Base-by-base conservation (phyloP, 306 rosid species). In the Prunus salicina region DNA sequence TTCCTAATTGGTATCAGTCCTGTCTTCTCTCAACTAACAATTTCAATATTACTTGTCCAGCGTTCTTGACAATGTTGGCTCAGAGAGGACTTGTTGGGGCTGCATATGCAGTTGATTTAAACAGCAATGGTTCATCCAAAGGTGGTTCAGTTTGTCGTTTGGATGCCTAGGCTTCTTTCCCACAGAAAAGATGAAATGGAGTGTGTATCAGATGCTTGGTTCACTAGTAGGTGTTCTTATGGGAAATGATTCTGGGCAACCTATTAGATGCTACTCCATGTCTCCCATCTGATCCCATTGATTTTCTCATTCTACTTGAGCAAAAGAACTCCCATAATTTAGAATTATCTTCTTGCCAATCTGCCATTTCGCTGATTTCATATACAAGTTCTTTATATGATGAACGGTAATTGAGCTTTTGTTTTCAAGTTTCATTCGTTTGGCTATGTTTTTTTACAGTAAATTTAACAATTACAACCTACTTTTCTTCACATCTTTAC, bases 91-190 rank as follows among this genome's bases (percentile, higher is more conserved):
- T 86, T 64, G 75, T 92, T 47, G 77, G 81, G 61, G 86, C 84
- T 76, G 86, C 74, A 83, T 78, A 63, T 83, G 82, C 85, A 85
- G 78, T 73, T 78, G 83, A 85, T 62, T 60, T 50, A 72, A 74
- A 51, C 78, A 49, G 74, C 83, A 64, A 64, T 82, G 79, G 72
- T 81, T 80, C 73, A 38, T 72, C 65, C 58, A 89, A 82, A 71
- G 86, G 77, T 95, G 98, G 97, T 92, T 95, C 86, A 86, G 91
- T 80, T 87, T 95, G 75, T 92, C 96, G 24, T 92, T 82, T 80
- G 97, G 89, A 82, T 95, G 95, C 79, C 87, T 92, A 69, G 97
- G 98, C 81, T 82, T 91, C 79, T 95, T 88, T 81, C 85, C 90
- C 19, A 87, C 93, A 43, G 88, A 90, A 14, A 83, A 82, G 79